Evolutionary conservation across 495 filamentous ascomycete genomes (phyloP), one percentile per base, ranked within the genome.

Genomic region (Amorphotheca resinae): DNA sequence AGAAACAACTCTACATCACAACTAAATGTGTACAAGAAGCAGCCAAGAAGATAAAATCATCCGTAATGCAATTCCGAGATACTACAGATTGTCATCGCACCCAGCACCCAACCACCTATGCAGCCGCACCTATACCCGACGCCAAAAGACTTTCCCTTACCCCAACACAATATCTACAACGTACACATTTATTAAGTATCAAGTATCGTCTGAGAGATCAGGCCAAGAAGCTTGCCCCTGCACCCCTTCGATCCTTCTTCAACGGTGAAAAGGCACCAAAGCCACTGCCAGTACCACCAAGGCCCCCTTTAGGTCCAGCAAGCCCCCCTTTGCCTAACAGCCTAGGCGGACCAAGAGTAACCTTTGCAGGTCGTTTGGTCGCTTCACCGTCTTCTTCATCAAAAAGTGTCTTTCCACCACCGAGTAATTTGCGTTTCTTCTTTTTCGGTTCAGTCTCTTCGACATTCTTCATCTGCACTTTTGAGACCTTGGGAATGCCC

Each of bases 381-480:
- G 57, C 52, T 42, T 77, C 73, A 0, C 66, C 76, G 2, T 84
- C 84, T 9, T 86, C 86, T 1, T 82, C 85, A 35, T 87, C 83
- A 52, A 91, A 82, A 14, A 91, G 49, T 21, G 71, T 83, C 58
- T 75, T 81, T 30, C 73, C 72, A 15, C 64, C 66, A 9, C 76
- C 74, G 11, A 86, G 73, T 1, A 79, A 51, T 58, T 85, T 91
- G 31, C 81, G 72, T 64, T 83, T 87, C 66, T 82, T 87, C 49
- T 73, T 72, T 64, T 77, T 82, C 1, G 65, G 63, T 43, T 66
- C 68, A 6, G 60, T 61, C 44, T 73, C 70, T 8, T 46, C 48
- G n/a, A 20, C 9, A 22, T 28, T 28, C 14, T 47, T 46, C 14
- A 16, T 21, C 23, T 20, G 28, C 5, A 39, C 5, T 36, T 48